Conservation (phyloP, 2,329 filamentous ascomycete species). For the Hypoxylon sp. region DNA sequence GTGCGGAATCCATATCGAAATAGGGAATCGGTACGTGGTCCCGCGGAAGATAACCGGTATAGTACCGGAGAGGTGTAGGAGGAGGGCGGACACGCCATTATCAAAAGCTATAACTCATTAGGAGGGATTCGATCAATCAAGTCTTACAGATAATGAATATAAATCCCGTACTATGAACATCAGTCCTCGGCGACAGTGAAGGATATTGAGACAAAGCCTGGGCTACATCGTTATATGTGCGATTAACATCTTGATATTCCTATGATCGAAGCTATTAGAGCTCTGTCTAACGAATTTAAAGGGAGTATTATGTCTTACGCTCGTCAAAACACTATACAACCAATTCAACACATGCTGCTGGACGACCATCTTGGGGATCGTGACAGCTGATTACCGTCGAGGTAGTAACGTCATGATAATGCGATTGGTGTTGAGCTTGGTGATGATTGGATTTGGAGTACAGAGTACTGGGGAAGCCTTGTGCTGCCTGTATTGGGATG, state of each 20-base stretch:
- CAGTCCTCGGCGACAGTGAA: constrained; percentile 86
- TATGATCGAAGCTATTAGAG: constrained; percentile 57
- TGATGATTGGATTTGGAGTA: constrained; percentile 7
- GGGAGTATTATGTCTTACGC: constrained; percentile 63
- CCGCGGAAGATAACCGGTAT: constrained; percentile 93
- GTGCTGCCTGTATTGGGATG: constrained; percentile 11
- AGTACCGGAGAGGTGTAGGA: constrained; percentile 89
- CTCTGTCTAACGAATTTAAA: constrained; percentile 4
- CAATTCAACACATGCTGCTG: constrained; percentile 93
- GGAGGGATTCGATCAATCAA: constrained; percentile 17
- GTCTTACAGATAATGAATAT: constrained; percentile 15
- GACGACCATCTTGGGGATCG: constrained; percentile 71
- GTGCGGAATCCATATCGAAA: constrained; percentile 94
- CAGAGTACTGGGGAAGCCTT: constrained; percentile 22
- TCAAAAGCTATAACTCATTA: constrained; percentile 78
- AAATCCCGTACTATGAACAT: constrained; percentile 85
- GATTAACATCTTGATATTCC: constrained; percentile 95
- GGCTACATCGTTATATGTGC: constrained; percentile 92
- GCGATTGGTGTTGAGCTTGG: constrained; percentile 20
- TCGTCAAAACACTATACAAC: constrained; percentile 92
- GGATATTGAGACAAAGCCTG: constrained; percentile 84
- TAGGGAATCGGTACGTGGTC: constrained; percentile 88
- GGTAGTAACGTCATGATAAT: constrained; percentile 45
- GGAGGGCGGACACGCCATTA: constrained; percentile 86
- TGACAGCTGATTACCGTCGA: constrained; percentile 44